Evolutionary conservation across 139 green algal genomes (phyloP), one percentile per base, ranked within the genome.

Genomic region (Spirogloea muscicola): DNA sequence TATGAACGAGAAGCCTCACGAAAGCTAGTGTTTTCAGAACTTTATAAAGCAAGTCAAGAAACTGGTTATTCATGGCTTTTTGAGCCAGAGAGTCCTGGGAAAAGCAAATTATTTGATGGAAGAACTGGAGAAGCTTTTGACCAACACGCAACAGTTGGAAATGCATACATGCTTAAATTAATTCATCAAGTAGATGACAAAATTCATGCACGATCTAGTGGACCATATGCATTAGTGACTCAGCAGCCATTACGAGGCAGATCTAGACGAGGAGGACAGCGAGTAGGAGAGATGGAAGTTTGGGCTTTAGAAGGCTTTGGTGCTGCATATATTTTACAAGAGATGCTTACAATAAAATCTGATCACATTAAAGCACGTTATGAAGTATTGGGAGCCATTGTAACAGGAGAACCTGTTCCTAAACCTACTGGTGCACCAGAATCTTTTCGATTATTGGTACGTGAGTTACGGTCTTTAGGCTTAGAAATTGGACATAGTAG

Each of bases 71-170:
- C 84, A 43, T 90, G 86, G 86, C 76, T 90, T 59, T 90, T 90
- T 86, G 51, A 87, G 78, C 78, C 72, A 57, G 68, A 85, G 70
- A 71, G 67, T 76, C 83, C 83, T 31, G 85, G 85, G 49, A 88
- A 91, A 88, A 85, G 68, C 40, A 66, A 63, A 72, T 21, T 91
- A 64, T 87, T 87, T 84, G 85, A 91, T 87, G 85, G 85, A 38
- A 77, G 84, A 66, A 88, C 85, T 58, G 84, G 85, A 33, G 40
- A 85, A 77, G 51, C 9, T 77, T 90, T 90, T 87, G 71, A 90
- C 77, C 78, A 88, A 72, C 59, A 40, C 46, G 70, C 87, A 58
- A 90, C 85, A 52, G 86, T 90, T 34, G 85, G 85, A 36, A 55
- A 73, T 65, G 33, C 65, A 36, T 89, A 86, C 74, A 86, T 88